Evolutionary conservation across 2,329 filamentous ascomycete species (phyloP).

Genomic region (Claviceps pusilla): DNA sequence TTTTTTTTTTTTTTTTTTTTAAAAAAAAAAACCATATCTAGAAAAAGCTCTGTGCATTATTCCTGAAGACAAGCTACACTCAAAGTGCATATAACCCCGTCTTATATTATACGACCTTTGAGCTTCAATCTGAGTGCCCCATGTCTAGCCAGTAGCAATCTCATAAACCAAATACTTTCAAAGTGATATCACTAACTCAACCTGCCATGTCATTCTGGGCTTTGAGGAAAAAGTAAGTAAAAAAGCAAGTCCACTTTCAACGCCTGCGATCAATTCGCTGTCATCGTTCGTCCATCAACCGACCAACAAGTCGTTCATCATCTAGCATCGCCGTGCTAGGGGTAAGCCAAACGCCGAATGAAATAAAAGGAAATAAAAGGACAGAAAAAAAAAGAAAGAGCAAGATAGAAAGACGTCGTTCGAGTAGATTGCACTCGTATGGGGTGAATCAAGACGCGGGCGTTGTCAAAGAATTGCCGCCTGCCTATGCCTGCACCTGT

Average conservation of each 20-base stretch:
- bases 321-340: not conserved
- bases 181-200: not conserved
- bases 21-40: no score
- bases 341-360: not conserved
- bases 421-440: not conserved
- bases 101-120: not conserved
- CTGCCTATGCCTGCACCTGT: slow-evolving; percentile 18
- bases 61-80: not conserved
- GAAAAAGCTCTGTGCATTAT: not conserved
- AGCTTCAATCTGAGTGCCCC: not conserved
- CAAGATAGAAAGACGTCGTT: not conserved
- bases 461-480: not conserved
- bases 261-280: not conserved
- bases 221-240: not conserved
- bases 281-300: not conserved
- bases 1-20: no score
- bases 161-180: not conserved
- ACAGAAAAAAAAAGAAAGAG: not conserved
- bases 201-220: not conserved
- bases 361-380: not conserved
- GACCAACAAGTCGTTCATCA: not conserved
- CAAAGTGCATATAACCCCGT: not conserved
- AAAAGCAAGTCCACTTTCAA: not conserved
- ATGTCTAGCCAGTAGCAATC: not conserved
- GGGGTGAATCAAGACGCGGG: not conserved